Evolutionary conservation across 129 eudicot species (phyloP), one percentile per base, ranked within the genome.

Genomic region (Chrysanthemum lavandulifolium): DNA sequence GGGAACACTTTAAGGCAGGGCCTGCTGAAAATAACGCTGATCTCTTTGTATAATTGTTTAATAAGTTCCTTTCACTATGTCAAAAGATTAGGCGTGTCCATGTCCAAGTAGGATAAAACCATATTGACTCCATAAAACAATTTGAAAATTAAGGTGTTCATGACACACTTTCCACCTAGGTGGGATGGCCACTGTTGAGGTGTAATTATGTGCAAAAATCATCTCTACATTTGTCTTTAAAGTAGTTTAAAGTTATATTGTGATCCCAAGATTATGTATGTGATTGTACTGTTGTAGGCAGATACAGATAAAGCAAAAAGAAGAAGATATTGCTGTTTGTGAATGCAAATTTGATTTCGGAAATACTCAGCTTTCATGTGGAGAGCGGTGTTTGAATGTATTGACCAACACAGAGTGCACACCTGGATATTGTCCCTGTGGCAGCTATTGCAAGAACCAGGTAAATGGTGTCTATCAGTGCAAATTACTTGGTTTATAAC

Each of bases 361-460:
- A 61, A 80, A 87, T 76, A 80, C 92, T 66, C 90, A 86, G 43
- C 89, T 87, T 86, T 90, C 97, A 63, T 93, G 98, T 59, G 96
- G 92, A 8, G 96, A 93, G 57, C 79, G 89, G 79, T 93, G 98
- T 74, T 86, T 93, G 86, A 93, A 93, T 82, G 92, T 87, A 14
- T 76, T 93, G 56, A 93, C 98, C 72, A 93, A 82, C 86, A 93
- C 96, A 51, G 98, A 93, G 75, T 93, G 98, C 82, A 77, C 86
- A 1, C 90, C 96, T 71, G 98, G 96, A 43, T 85, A 87, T 65
- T 93, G 97, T 54, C 96, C 95, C 14, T 93, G 97, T 71, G 83
- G 88, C 55, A 86, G 78, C 73, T 65, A 67, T 74, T 93, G 98
- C 86, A 84, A 69, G 59, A 91, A 91, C 81, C 91, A 91, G 97